Conservation (phyloP, 441 rosid genomes). For the Bruguiera hainesii region DNA sequence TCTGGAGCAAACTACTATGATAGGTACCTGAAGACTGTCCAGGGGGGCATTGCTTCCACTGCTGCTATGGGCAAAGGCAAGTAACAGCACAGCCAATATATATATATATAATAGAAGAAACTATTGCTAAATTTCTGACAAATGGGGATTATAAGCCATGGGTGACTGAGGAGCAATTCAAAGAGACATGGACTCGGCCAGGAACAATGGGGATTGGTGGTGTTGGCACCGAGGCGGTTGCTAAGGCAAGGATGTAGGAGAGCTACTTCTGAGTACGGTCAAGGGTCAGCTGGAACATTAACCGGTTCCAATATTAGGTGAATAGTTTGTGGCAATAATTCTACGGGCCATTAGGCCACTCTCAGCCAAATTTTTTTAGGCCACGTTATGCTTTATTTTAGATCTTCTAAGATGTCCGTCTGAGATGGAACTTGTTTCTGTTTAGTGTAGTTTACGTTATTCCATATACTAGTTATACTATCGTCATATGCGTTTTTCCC, state of each 20-base stretch:
- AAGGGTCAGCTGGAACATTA: background rate
- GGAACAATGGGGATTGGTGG: slow-evolving; percentile 48
- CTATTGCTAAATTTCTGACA: background rate
- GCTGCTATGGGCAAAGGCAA: slow-evolving; percentile 98
- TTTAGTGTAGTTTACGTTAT: too few relatives aligned
- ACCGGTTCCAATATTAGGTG: too few relatives aligned
- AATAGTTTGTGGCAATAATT: too few relatives aligned
- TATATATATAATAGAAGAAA: background rate
- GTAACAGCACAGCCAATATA: background rate
- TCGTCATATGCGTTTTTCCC: too few relatives aligned
- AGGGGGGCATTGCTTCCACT: slow-evolving; percentile 88
- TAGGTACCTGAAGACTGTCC: too few relatives aligned
- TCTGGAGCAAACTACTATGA: too few relatives aligned
- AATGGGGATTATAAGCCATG: slow-evolving; percentile 31
- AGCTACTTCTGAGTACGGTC: slow-evolving; percentile 5
- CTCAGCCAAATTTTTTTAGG: too few relatives aligned
- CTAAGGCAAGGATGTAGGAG: slow-evolving; percentile 72
- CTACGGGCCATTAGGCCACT: too few relatives aligned
- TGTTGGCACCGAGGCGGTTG: slow-evolving; percentile 54
- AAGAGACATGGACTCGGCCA: slow-evolving; percentile 78
- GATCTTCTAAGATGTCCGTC: too few relatives aligned
- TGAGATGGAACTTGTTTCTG: too few relatives aligned
- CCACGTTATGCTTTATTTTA: too few relatives aligned
- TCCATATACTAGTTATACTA: too few relatives aligned
- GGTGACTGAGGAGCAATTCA: slow-evolving; percentile 94